Evolutionary conservation across 768 basidiomycete species (phyloP).

Genomic region (Mycena vitilis): DNA sequence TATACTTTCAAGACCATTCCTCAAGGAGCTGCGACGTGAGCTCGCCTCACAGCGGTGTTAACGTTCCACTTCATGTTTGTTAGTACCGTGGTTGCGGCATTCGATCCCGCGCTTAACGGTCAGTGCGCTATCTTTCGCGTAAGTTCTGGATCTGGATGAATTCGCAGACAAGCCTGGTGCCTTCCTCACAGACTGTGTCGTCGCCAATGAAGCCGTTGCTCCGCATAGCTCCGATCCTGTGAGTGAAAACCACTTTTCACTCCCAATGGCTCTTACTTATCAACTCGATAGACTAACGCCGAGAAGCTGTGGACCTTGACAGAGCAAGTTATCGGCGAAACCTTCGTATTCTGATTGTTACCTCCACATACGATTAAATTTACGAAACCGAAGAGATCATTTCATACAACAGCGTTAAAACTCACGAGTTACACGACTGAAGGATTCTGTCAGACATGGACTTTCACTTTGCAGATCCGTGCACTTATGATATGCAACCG

Average conservation of each 20-base stretch:
- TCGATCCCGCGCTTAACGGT: conserved; percentile 18
- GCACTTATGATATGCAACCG: too few species aligned
- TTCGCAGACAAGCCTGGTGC: conserved; percentile 12
- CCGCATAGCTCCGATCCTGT: background rate
- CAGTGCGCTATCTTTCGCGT: background rate
- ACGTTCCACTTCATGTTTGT: conserved; percentile 15
- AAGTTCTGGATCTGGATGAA: background rate
- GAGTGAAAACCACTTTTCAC: background rate
- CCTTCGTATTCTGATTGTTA: background rate
- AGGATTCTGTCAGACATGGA: too few species aligned
- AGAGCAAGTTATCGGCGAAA: conserved; percentile 10
- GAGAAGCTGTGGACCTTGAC: conserved; percentile 9
- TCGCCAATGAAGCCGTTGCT: background rate
- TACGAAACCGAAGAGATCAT: too few species aligned
- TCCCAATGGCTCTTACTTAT: too few species aligned
- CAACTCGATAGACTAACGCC: background rate
- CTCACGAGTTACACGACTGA: too few species aligned
- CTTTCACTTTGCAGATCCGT: too few species aligned
- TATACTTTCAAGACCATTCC: too few species aligned
- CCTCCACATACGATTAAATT: too few species aligned
- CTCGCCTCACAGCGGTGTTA: background rate
- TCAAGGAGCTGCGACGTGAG: too few species aligned
- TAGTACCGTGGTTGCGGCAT: conserved; percentile 25
- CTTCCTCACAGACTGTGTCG: conserved; percentile 8
- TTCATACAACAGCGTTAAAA: too few species aligned